Percentiles rank a stretch among this genome's conserved stretches.
phyloP scores from a whole-genome alignment of 1,284 basidiomycete genomes.

The Ustilago tritici region DNA sequence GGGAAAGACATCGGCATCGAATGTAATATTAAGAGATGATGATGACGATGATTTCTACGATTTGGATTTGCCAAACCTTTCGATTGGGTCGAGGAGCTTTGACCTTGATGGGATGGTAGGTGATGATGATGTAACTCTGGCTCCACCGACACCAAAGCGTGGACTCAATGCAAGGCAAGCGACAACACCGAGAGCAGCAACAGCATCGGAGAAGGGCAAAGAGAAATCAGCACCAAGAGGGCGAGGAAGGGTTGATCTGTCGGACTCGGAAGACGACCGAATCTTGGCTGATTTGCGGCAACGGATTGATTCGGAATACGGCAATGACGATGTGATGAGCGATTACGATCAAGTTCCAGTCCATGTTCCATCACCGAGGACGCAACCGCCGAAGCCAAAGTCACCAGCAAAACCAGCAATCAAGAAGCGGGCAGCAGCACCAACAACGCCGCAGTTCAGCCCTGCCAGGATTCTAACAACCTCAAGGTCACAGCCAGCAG shows the following conservation, averaged over 20 bases:
- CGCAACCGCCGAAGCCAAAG: conserved; percentile 6
- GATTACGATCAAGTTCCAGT: conserved; percentile 23
- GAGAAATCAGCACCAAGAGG: neutral
- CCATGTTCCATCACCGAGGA: conserved; percentile 12
- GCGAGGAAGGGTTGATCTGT: conserved; percentile 15
- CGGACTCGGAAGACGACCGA: conserved; percentile 43
- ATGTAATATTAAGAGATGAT: conserved; percentile 65
- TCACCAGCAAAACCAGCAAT: conserved; percentile 12
- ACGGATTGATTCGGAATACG: conserved; percentile 19
- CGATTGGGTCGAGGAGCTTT: conserved; percentile 54
- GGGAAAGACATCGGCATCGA: conserved; percentile 12
- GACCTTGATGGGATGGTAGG: conserved; percentile 58
- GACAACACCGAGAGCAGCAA: neutral
- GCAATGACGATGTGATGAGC: conserved; percentile 15
- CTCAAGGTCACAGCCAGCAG: neutral
- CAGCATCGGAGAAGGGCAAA: conserved; percentile 26
- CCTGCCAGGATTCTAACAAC: neutral
- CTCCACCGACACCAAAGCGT: conserved; percentile 9
- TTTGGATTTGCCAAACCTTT: conserved; percentile 39
- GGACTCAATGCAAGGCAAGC: conserved; percentile 32
- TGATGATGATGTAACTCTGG: conserved; percentile 43
- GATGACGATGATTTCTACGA: conserved; percentile 52
- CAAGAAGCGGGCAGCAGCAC: conserved; percentile 7
- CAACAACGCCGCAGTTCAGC: neutral
- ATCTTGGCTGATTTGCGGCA: conserved; percentile 22